A percentile compares a stretch with the other conserved stretches of the same genome.
These are phyloP conservation scores for Camellia lanceoleosa DNA, from an alignment of 148 eudicot genomes.

Conservation along the genomic window DNA sequence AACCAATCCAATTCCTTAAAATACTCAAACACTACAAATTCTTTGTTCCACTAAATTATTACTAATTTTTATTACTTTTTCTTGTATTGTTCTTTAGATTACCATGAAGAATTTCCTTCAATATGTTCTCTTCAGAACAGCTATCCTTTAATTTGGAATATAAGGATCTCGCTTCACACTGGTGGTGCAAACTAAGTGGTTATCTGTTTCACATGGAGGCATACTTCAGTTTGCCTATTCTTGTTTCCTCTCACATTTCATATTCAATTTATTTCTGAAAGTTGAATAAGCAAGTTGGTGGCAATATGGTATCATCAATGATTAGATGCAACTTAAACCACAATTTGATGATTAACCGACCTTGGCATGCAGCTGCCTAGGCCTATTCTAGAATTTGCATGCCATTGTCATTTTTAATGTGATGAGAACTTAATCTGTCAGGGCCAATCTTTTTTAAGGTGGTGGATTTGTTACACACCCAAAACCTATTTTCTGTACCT, in stretches of 20 bases:
- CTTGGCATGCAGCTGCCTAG: background rate
- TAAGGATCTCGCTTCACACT: background rate
- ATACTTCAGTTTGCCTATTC: background rate
- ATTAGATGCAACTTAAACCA: background rate
- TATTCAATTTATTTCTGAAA: background rate
- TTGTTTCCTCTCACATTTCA: background rate
- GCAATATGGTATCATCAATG: background rate
- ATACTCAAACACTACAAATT: no score
- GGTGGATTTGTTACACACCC: background rate
- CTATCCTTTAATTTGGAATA: background rate
- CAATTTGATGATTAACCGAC: background rate
- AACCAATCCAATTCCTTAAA: no score
- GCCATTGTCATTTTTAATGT: background rate
- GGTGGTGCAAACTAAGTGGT: constrained; percentile 1
- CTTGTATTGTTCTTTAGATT: background rate
- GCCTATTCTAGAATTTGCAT: background rate
- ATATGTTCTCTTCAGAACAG: background rate
- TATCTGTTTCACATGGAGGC: background rate
- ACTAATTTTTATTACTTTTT: background rate
- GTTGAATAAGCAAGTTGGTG: constrained; percentile 2
- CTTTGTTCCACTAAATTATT: background rate
- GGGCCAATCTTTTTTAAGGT: background rate
- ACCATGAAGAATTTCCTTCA: background rate
- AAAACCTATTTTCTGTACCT: no score
- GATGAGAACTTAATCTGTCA: no score